Base-by-base conservation (phyloP, 2,329 filamentous ascomycete species). In the Diaporthe aspalathi region DNA sequence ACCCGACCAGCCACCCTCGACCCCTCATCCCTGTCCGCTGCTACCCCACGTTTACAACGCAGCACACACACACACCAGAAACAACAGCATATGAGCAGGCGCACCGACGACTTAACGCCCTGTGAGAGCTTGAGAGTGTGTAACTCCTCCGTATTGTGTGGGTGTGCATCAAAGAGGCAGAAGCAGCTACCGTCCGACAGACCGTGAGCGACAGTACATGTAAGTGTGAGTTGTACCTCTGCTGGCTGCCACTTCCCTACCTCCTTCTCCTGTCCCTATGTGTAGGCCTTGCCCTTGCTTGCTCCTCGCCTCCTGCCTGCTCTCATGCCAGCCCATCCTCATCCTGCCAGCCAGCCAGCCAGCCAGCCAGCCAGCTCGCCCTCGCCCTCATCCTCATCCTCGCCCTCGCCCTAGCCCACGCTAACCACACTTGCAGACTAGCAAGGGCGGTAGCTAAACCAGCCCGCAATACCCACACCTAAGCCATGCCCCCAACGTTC, bases 41-140 rank as follows among this genome's bases (percentile, higher is more conserved):
- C 60, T 63, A 63, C 60, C 60, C 60, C 60, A 63, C 60, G 60
- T 63, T 63, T 63, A 63, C 60, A 63, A 63, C 60, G 24, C 60
- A 63, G 60, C 60, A 63, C 43, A 49, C 57, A 17, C 20, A 49
- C 14, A 47, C 17, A 49, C 57, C 47, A 17, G 32, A 12, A 4
- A 56, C 24, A 16, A 16, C 7, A 20, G n/a, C n/a, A n/a, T 20
- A n/a, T 29, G n/a, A 24, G 24, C 38, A 22, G 43, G 24, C 43
- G 57, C 24, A 35, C 57, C 32, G 27, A 7, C 43, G 20, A 5
- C 9, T 29, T 24, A 16, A 62, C 56, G 40, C 56, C 56, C 56
- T 40, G 56, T 43, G n/a, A 20, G 29, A 27, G 54, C 16, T 32
- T 24, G 6, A 38, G 35, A 8, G 35, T 38, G 35, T 38, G 35